Base-by-base conservation (phyloP, 768 basidiomycete genomes). In the Pulveroboletus frians region DNA sequence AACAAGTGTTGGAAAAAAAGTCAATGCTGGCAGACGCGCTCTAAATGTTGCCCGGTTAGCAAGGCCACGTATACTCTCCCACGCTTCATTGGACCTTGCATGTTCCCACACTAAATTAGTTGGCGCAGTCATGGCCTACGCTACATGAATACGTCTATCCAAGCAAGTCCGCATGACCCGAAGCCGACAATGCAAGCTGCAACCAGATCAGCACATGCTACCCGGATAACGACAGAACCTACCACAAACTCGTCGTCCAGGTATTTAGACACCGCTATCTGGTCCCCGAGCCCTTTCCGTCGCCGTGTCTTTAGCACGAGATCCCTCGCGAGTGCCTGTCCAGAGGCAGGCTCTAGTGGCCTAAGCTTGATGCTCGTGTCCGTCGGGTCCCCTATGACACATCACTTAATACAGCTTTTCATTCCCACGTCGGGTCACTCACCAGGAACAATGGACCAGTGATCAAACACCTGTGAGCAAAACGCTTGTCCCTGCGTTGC, bases 401-500 rank as follows among this genome's bases (percentile, higher is more conserved):
- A 3, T 39, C 29, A 20, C 11, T 51, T 5, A 51, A 41, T 26
- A 21, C 17, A 17, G 15, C 26, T 0, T 0, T 4, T n/a, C 18
- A 11, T 34, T 15, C 38, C 32, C 31, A 32, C 13, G 23, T 50
- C 37, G 18, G 15, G 3, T 50, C 43, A 71, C 82, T 55, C 64
- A 88, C 90, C 91, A 59, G 95, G 95, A n/a, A 98, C 95, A 61
- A 95, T 89, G 14, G 88, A 87, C 96, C 96, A 99, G 61, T 99
- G 96, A 68, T 98, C 95, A 69, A 98, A 99, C 54, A 91, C 83
- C 68, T 97, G 94, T 60, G 92, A 74, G 63, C 93, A 96, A 74
- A 97, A 98, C n/a, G 96, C 96, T 69, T 98, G 96, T 23, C 96
- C 96, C 69, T 96, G 92, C 21, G 96, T 99, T 40, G 96, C 92